phyloP scores from a whole-genome alignment of 345 rosid species.

The Trapa incisa region DNA sequence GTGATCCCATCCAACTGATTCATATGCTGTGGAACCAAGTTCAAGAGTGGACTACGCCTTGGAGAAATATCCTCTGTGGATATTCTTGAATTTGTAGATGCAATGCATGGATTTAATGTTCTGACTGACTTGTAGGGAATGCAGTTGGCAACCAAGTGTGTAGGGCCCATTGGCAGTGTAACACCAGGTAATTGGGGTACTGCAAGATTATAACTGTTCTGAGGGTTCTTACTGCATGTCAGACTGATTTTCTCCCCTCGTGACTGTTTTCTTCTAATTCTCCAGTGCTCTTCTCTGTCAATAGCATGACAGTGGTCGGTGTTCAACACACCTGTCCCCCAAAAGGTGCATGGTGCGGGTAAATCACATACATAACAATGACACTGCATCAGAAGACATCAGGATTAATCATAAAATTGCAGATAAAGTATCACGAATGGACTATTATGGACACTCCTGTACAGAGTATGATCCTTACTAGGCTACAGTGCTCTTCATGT shows the following conservation, averaged over 20 bases:
- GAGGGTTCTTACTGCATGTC: background rate
- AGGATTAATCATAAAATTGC: conserved; percentile 2
- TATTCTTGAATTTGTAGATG: background rate
- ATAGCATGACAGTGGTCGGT: conserved; percentile 79
- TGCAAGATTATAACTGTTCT: conserved; percentile 7
- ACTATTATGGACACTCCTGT: background rate
- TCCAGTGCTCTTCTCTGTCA: conserved; percentile 54
- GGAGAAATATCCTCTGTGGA: background rate
- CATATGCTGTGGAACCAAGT: background rate
- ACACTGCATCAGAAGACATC: conserved; percentile 38
- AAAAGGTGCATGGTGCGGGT: conserved; percentile 56
- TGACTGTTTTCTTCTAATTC: conserved; percentile 32
- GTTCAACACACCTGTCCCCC: conserved; percentile 36
- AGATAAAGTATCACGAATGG: background rate
- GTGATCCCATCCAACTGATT: conserved; percentile 23
- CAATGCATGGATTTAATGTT: background rate
- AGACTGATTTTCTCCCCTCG: conserved; percentile 21
- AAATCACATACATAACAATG: conserved; percentile 84
- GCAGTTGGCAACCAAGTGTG: conserved; percentile 14
- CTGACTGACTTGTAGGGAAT: background rate
- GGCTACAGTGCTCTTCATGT: conserved; percentile 45
- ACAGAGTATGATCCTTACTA: conserved; percentile 26
- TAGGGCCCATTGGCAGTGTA: conserved; percentile 8
- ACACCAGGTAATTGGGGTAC: conserved; percentile 13
- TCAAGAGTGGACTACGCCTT: background rate